Conservation (phyloP, 2,329 filamentous ascomycete genomes). For the Trichoderma brevicompactum region DNA sequence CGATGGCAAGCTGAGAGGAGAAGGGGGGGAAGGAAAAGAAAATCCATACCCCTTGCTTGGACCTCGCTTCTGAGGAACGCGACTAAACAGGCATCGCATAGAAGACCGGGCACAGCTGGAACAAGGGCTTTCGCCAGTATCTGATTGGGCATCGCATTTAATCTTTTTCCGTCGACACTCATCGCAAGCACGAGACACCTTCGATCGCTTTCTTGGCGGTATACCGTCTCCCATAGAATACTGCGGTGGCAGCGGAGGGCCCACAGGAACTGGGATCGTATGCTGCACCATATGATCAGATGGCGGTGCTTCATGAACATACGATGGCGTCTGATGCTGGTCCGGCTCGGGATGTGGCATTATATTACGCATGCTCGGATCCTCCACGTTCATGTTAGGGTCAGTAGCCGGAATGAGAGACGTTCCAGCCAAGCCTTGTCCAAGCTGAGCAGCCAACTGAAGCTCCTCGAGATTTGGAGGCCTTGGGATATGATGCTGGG, state of each 20-base stretch:
- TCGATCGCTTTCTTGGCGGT: constrained; percentile 75
- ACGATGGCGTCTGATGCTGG: constrained; percentile 44
- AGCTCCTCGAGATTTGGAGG: constrained; percentile 59
- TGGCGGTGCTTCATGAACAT: constrained; percentile 45
- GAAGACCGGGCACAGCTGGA: constrained; percentile 79
- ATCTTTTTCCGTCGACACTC: constrained; percentile 90
- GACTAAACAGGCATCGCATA: constrained; percentile 82
- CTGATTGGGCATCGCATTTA: constrained; percentile 80
- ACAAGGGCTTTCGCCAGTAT: constrained; percentile 74
- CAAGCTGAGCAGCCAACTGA: constrained; percentile 62
- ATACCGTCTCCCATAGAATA: constrained; percentile 60
- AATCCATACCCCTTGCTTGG: constrained; percentile 77
- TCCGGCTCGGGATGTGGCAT: constrained; percentile 49
- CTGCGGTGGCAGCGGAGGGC: constrained; percentile 44
- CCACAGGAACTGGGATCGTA: constrained; percentile 43
- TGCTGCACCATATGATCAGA: constrained; percentile 46
- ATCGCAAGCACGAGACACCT: constrained; percentile 87
- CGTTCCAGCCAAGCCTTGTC: constrained; percentile 55
- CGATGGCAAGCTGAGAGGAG: not conserved
- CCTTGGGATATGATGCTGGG: constrained; percentile 49
- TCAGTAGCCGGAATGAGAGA: constrained; percentile 56
- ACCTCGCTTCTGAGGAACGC: constrained; percentile 84
- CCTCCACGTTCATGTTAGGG: constrained; percentile 49
- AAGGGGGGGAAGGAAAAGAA: not conserved
- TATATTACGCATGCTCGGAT: constrained; percentile 49